phyloP scores from a whole-genome alignment of 352 stramenopile genomes.

The Phytopythium delawarense region DNA sequence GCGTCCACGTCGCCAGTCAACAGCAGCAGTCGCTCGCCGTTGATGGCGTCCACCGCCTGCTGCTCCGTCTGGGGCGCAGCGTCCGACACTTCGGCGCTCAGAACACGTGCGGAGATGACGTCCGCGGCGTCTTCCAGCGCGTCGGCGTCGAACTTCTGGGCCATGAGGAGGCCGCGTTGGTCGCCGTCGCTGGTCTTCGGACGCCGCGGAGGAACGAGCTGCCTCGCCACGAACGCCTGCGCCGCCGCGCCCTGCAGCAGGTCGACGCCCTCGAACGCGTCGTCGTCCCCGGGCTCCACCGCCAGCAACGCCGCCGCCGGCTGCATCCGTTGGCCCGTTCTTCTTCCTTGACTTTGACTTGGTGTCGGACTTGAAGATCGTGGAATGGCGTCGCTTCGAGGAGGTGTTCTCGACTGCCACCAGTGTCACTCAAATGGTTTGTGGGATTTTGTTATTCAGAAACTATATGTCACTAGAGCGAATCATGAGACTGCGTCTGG shows the following conservation, averaged over 20 bases:
- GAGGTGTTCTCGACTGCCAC: background rate
- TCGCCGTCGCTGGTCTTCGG: background rate
- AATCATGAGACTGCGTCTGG: background rate
- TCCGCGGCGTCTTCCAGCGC: background rate
- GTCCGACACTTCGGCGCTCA: background rate
- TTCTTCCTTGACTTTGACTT: background rate
- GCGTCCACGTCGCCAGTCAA: background rate
- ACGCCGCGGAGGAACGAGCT: background rate
- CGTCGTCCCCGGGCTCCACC: background rate
- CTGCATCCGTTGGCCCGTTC: background rate
- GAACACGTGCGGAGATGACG: background rate
- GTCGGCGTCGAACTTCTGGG: background rate
- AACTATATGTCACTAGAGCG: background rate
- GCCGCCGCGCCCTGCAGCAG: background rate
- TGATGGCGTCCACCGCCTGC: background rate
- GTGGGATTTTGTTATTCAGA: background rate
- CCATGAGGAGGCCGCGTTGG: background rate
- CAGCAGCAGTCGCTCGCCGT: background rate
- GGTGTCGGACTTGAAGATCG: background rate
- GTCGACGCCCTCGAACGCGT: background rate
- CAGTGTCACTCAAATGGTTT: background rate
- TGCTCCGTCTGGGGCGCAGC: background rate
- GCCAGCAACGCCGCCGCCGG: constrained; percentile 1
- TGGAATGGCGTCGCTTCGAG: background rate
- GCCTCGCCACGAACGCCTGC: background rate